Evolutionary conservation across 2,329 filamentous ascomycete species (phyloP), one percentile per base, ranked within the genome.

Genomic region (Graphiopsis chlorocephala): DNA sequence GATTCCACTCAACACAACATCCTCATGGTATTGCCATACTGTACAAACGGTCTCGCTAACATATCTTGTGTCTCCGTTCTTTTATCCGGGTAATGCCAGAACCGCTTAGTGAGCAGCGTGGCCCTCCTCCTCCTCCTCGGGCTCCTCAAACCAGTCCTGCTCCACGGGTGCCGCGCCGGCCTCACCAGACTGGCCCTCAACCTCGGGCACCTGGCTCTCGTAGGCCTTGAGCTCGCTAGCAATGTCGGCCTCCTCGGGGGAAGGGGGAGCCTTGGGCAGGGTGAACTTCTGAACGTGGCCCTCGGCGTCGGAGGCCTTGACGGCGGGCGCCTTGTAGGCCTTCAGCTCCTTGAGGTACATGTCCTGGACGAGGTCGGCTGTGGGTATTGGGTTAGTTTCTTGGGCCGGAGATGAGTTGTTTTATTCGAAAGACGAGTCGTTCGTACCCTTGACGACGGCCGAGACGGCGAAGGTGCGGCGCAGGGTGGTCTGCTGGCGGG

Each of bases 311-410:
- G 87, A 87, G 69, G 92, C 85, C 86, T 97, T 97, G 82, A 94
- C 78, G 72, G 88, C 84, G 64, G 91, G 84, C 69, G 89, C 84
- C 87, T 98, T 98, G 90, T 97, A 98, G 81, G 88, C 87, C 84
- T 94, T 95, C 78, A 99, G 88, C 83, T 98, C 93, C 80, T 90
- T 90, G 74, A 99, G 88, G 86, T 99, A 99, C 77, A 99, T 87
- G 79, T 98, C 94, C 83, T 98, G 95, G 74, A 99, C 92, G 76
- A 97, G 88, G 81, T 99, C 95, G 88, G 92, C 95, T 58, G 35
- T 20, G 98, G 66, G 28, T 7, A 6, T 7, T 12, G 45, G 17
- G 28, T 67, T 33, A 52, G 64, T 61, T 26, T 20, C n/a, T 45
- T 14, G 26, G 50, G 15, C 50, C 50, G 28, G 28, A n/a, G 17